phyloP scores from a whole-genome alignment of 768 basidiomycete species.

The Amanita rimosa region DNA sequence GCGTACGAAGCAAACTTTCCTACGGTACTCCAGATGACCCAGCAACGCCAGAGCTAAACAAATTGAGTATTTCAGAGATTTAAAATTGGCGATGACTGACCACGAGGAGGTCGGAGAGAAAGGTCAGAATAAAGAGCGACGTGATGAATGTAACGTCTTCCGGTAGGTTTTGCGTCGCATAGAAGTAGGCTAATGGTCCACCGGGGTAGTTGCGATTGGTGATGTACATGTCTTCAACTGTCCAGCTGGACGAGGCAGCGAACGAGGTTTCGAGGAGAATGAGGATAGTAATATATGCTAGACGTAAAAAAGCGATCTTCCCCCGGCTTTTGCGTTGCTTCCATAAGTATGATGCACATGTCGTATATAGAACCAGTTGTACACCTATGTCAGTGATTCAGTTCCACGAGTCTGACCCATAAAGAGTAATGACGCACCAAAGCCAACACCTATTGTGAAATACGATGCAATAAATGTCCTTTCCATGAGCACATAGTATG shows the following conservation, averaged over 20 bases:
- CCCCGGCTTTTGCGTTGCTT: not conserved
- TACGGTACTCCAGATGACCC: constrained; percentile 25
- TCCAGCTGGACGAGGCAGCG: constrained; percentile 26
- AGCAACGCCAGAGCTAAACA: constrained; percentile 27
- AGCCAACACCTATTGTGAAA: not conserved
- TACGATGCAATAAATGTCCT: no score
- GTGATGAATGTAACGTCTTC: constrained; percentile 33
- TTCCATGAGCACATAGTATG: no score
- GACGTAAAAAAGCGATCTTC: constrained; percentile 8
- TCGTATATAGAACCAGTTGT: constrained; percentile 1
- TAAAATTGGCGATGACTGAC: constrained; percentile 11
- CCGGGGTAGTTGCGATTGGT: constrained; percentile 30
- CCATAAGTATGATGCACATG: not conserved
- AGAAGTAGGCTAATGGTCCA: constrained; percentile 34
- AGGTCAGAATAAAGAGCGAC: constrained; percentile 29
- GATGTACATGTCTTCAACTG: constrained; percentile 28
- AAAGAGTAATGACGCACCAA: not conserved
- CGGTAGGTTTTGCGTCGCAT: constrained; percentile 26
- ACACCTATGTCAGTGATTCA: not conserved
- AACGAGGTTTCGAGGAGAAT: constrained; percentile 26
- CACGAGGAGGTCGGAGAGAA: constrained; percentile 27
- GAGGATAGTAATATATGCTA: constrained; percentile 26
- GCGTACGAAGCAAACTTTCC: constrained; percentile 15
- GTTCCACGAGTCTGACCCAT: not conserved
- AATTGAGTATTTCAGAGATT: not conserved